These are phyloP conservation scores for Penicillium canariense DNA, from an alignment of 495 filamentous ascomycete genomes.

Conservation along the genomic window DNA sequence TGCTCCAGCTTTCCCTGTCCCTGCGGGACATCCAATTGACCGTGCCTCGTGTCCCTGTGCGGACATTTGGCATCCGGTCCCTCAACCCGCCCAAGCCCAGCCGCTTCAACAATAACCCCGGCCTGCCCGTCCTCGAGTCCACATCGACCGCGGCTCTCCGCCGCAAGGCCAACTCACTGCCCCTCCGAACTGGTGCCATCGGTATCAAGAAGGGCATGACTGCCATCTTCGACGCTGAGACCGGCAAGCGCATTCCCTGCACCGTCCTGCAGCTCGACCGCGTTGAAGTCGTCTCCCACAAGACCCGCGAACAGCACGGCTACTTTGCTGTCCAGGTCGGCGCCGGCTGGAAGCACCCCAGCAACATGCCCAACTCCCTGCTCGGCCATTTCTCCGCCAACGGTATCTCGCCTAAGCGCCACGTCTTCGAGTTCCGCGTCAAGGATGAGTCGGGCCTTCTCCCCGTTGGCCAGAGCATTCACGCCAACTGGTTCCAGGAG, in stretches of 20 bases:
- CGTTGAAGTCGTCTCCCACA: slow-evolving; percentile 81
- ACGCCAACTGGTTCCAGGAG: slow-evolving; percentile 81
- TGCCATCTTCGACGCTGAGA: slow-evolving; percentile 72
- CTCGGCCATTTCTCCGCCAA: slow-evolving; percentile 81
- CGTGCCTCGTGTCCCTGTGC: slow-evolving; percentile 21
- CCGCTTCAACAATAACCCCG: slow-evolving; percentile 45
- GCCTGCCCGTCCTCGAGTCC: slow-evolving; percentile 57
- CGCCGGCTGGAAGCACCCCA: slow-evolving; percentile 68
- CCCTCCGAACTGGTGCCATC: slow-evolving; percentile 76
- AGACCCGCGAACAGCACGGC: slow-evolving; percentile 75
- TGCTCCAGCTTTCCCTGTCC: slow-evolving; percentile 29
- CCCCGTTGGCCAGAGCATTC: slow-evolving; percentile 67
- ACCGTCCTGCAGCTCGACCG: slow-evolving; percentile 94
- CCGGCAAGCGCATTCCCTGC: slow-evolving; percentile 76
- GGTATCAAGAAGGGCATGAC: slow-evolving; percentile 95
- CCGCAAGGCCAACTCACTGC: slow-evolving; percentile 72
- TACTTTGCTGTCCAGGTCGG: slow-evolving; percentile 94
- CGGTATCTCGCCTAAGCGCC: slow-evolving; percentile 75
- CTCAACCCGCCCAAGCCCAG: slow-evolving; percentile 47
- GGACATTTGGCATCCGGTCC: slow-evolving; percentile 49
- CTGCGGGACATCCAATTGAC: slow-evolving; percentile 22
- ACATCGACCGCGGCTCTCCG: slow-evolving; percentile 76
- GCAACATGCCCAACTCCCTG: slow-evolving; percentile 73
- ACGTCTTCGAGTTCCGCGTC: slow-evolving; percentile 82
- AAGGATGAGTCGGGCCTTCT: slow-evolving; percentile 68